Evolutionary conservation across 306 rosid species (phyloP).

Genomic region (Bauhinia variegata): DNA sequence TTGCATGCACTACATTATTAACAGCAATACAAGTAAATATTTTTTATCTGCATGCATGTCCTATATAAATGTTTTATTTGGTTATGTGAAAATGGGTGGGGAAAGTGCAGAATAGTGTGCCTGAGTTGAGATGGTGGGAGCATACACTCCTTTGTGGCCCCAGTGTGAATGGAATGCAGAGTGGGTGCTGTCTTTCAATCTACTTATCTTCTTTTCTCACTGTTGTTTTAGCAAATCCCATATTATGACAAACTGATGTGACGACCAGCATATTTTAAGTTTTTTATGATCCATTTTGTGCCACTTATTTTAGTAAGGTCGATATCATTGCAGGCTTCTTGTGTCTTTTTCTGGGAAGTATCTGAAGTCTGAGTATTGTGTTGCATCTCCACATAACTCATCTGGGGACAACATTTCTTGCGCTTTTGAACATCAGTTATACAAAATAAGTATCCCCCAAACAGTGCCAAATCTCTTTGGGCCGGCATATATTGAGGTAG

Average conservation of each 20-base stretch:
- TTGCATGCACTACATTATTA: not conserved
- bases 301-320: conserved; percentile 22
- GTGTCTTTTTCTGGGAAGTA: conserved; percentile 89
- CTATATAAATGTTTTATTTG: not conserved
- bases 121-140: too few species aligned
- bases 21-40: too few species aligned
- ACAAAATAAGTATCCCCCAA: conserved; percentile 70
- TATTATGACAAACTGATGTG: conserved; percentile 1
- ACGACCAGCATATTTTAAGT: not conserved
- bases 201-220: too few species aligned
- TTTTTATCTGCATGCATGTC: too few species aligned
- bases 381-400: conserved; percentile 54
- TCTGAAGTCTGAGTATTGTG: conserved; percentile 56
- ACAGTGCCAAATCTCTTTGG: conserved; percentile 69
- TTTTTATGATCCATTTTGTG: not conserved
- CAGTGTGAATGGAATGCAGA: too few species aligned
- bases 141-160: too few species aligned
- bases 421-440: conserved; percentile 63
- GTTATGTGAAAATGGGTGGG: not conserved
- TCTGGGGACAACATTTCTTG: conserved; percentile 48
- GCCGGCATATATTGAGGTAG: conserved; percentile 95
- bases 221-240: conserved; percentile 14
- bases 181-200: too few species aligned
- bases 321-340: conserved; percentile 73
- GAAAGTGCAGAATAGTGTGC: conserved; percentile 9